Percentiles rank a stretch among this genome's conserved stretches.
Conservation (phyloP, 495 filamentous ascomycete species). For the Umbilicaria muhlenbergii region DNA sequence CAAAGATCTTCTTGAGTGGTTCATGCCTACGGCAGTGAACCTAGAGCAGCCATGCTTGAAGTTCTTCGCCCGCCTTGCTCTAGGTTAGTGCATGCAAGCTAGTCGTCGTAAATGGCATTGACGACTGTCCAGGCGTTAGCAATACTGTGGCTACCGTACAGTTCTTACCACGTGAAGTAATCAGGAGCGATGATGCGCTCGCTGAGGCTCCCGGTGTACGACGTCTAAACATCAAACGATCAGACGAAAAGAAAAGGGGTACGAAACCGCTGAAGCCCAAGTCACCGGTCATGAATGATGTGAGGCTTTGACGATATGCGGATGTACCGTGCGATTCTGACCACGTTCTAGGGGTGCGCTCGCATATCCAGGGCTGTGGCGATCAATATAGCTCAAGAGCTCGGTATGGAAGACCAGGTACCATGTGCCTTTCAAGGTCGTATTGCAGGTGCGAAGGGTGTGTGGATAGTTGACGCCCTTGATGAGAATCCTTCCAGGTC, state of each 20-base stretch:
- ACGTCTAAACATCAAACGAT: conserved; percentile 5
- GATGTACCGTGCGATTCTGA: background rate
- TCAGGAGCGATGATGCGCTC: conserved; percentile 10
- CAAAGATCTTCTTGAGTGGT: conserved; percentile 32
- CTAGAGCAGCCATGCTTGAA: conserved; percentile 30
- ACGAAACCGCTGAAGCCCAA: background rate
- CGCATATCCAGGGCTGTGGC: conserved; percentile 53
- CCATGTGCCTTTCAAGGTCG: conserved; percentile 70
- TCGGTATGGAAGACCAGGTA: conserved; percentile 38
- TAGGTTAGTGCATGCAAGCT: conserved; percentile 17
- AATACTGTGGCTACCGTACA: conserved; percentile 33
- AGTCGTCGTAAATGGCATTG: background rate
- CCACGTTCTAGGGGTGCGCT: conserved; percentile 37
- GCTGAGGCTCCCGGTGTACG: conserved; percentile 6
- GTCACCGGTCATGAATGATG: conserved; percentile 62
- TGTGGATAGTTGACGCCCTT: conserved; percentile 62
- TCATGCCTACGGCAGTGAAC: conserved; percentile 29
- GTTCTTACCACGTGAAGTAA: conserved; percentile 28
- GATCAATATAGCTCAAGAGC: conserved; percentile 35
- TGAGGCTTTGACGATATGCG: background rate
- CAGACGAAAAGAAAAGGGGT: conserved; percentile 6
- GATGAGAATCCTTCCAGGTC: conserved; percentile 21
- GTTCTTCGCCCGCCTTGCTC: conserved; percentile 31
- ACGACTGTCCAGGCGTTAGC: conserved; percentile 14
- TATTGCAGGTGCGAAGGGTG: conserved; percentile 72